These are phyloP conservation scores for Rosa hybrid DNA, from an alignment of 331 rosid genomes.

Conservation along the genomic window DNA sequence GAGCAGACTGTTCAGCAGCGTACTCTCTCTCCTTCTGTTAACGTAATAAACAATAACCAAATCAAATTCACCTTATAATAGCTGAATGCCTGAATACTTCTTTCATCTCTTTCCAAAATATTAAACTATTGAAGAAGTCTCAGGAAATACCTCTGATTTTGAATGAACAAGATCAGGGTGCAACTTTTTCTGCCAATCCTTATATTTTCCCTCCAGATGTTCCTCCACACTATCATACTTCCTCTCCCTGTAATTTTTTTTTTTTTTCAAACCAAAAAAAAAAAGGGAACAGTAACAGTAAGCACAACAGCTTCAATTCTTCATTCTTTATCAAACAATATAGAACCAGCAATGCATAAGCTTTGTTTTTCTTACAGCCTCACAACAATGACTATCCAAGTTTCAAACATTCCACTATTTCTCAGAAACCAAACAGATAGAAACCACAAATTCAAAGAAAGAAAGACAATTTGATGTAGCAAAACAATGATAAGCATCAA, in stretches of 20 bases:
- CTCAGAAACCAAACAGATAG: background rate
- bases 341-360: background rate
- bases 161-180: conserved; percentile 99
- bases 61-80: background rate
- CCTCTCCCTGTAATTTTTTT: conserved; percentile 53
- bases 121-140: background rate
- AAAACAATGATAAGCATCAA: background rate
- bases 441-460: background rate
- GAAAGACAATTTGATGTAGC: no score
- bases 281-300: background rate
- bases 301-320: background rate
- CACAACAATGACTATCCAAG: background rate
- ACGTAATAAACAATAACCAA: conserved; percentile 8
- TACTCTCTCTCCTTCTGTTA: conserved; percentile 72
- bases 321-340: background rate
- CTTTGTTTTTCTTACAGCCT: background rate
- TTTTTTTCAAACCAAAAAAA: background rate
- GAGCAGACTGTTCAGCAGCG: conserved; percentile 93
- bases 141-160: conserved; percentile 67
- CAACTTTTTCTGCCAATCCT: conserved; percentile 91
- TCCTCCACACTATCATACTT: conserved; percentile 60
- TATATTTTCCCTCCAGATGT: conserved; percentile 73
- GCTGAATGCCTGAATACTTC: no score
- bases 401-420: background rate
- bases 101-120: background rate